Conservation (phyloP, 139 green algal species). For the Micractinium conductrix region DNA sequence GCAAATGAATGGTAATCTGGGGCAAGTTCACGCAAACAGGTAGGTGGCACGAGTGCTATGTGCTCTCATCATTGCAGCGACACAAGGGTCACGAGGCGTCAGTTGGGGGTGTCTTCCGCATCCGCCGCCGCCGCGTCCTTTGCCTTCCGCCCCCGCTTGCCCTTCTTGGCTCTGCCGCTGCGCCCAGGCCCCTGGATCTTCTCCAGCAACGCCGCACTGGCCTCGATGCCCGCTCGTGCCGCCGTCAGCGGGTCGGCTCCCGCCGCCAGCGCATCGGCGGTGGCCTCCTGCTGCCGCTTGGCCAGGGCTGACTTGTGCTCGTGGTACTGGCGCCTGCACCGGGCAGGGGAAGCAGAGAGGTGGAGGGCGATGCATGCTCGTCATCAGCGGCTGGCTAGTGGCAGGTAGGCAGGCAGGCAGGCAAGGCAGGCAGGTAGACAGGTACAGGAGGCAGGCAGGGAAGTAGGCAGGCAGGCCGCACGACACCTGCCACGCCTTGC, state of each 20-base stretch:
- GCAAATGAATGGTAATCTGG: no score
- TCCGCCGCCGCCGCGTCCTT: background rate
- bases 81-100: no score
- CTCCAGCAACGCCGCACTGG: background rate
- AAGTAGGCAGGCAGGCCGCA: background rate
- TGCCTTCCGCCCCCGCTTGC: background rate
- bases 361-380: no score
- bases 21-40: no score
- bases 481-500: background rate
- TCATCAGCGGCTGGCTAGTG: no score
- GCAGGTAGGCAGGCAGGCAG: background rate
- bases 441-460: background rate
- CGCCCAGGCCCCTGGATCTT: background rate
- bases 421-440: background rate
- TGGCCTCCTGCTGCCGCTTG: conserved; percentile 15
- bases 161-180: background rate
- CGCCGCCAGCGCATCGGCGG: conserved; percentile 3
- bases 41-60: no score
- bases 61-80: no score
- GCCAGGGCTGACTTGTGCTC: background rate
- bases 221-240: conserved; percentile 1
- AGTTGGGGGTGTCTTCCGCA: no score
- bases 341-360: background rate
- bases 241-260: conserved; percentile 1
- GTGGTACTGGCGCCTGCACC: conserved; percentile 9